A percentile compares a stretch with the other conserved stretches of the same genome.
These are phyloP conservation scores for Lactifluus volemus DNA, from an alignment of 768 basidiomycete species.

Conservation along the genomic window DNA sequence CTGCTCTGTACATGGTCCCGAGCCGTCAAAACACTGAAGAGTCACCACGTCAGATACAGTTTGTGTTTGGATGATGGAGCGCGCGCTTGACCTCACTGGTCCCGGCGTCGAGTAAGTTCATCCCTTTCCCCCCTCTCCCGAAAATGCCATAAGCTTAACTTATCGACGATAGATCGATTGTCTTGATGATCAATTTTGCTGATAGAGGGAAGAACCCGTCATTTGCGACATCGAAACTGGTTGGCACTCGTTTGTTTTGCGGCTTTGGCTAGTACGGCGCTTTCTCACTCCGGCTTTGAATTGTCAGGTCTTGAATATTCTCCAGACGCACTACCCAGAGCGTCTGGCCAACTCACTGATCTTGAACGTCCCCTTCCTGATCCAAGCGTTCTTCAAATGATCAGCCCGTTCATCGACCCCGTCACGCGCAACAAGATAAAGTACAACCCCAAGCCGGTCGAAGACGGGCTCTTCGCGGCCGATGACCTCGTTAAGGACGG, in stretches of 20 bases:
- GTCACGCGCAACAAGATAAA: conserved; percentile 66
- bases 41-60: conserved; percentile 58
- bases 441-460: conserved; percentile 60
- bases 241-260: conserved; percentile 20
- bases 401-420: conserved; percentile 78
- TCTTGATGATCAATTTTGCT: conserved; percentile 69
- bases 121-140: neutral
- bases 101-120: conserved; percentile 68
- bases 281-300: neutral
- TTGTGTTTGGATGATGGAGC: conserved; percentile 73
- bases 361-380: conserved; percentile 71
- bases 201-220: conserved; percentile 57
- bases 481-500: conserved; percentile 61
- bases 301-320: conserved; percentile 36
- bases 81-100: conserved; percentile 65
- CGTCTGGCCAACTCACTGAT: conserved; percentile 68
- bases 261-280: neutral
- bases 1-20: conserved; percentile 59
- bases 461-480: conserved; percentile 58
- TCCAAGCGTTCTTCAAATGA: conserved; percentile 71
- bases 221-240: conserved; percentile 30
- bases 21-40: conserved; percentile 74
- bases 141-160: neutral
- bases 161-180: conserved; percentile 41
- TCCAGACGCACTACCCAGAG: conserved; percentile 83